phyloP scores from a whole-genome alignment of 768 basidiomycete species.

The Leccinum truebloodii region DNA sequence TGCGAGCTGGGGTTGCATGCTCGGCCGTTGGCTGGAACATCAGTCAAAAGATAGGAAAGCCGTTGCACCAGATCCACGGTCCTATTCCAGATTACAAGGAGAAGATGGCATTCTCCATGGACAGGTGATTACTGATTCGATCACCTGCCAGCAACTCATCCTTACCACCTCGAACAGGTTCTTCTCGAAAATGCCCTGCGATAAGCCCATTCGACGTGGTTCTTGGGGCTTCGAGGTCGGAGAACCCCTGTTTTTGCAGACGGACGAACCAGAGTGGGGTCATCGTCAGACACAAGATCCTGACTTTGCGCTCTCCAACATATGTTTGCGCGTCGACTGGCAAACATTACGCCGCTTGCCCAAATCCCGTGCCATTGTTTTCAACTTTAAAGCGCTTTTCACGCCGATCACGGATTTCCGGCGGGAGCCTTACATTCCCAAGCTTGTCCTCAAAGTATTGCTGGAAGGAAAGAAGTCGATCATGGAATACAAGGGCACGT shows the following conservation, averaged over 20 bases:
- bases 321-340: constrained; percentile 55
- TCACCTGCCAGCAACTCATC: not conserved
- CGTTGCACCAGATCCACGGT: constrained; percentile 46
- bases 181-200: constrained; percentile 47
- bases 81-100: constrained; percentile 53
- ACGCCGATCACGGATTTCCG: constrained; percentile 47
- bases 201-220: constrained; percentile 53
- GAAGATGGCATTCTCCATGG: constrained; percentile 50
- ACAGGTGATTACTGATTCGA: constrained; percentile 35
- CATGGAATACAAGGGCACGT: constrained; percentile 45
- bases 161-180: constrained; percentile 31
- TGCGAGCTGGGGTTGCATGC: constrained; percentile 47
- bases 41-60: constrained; percentile 46
- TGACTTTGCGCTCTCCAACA: constrained; percentile 39
- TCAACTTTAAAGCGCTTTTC: constrained; percentile 57
- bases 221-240: constrained; percentile 56
- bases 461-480: constrained; percentile 41
- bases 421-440: constrained; percentile 49
- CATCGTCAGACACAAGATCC: constrained; percentile 36
- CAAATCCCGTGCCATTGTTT: constrained; percentile 47
- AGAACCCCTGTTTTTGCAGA: constrained; percentile 46
- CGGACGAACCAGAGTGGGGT: constrained; percentile 39
- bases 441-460: constrained; percentile 44
- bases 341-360: constrained; percentile 54
- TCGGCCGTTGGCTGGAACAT: constrained; percentile 55